Percentiles rank a stretch among this genome's conserved stretches.
Evolutionary conservation across 2,329 filamentous ascomycete genomes (phyloP).

Genomic region (Pseudocercospora fuligena): DNA sequence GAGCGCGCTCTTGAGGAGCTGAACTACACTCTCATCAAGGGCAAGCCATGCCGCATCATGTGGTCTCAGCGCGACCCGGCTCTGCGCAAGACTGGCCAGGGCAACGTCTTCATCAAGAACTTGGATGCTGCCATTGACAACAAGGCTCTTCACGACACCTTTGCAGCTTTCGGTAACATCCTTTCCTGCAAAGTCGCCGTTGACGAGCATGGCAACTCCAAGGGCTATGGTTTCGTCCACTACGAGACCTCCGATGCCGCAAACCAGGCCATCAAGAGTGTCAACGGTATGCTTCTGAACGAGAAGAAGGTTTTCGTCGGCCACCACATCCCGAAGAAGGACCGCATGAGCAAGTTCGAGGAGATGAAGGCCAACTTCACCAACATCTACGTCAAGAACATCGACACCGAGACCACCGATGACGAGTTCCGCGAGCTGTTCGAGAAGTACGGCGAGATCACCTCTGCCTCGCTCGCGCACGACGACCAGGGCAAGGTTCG

Average conservation of each 20-base stretch:
- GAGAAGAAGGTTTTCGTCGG: slow-evolving; percentile 99
- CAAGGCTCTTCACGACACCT: slow-evolving; percentile 99
- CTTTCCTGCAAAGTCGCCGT: slow-evolving; percentile 99
- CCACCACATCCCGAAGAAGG: slow-evolving; percentile 99
- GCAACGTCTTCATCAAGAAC: slow-evolving; percentile 99
- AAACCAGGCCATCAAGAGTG: slow-evolving; percentile 96
- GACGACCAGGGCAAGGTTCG: slow-evolving; percentile 95
- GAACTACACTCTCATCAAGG: slow-evolving; percentile 99
- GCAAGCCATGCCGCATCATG: slow-evolving; percentile 99
- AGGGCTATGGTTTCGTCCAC: slow-evolving; percentile 99
- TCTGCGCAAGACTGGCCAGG: slow-evolving; percentile 97
- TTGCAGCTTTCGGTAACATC: slow-evolving; percentile 98
- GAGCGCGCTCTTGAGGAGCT: slow-evolving; percentile 99
- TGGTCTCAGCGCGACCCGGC: slow-evolving; percentile 99
- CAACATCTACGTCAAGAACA: slow-evolving; percentile 99
- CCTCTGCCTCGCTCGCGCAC: slow-evolving; percentile 90
- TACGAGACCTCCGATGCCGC: slow-evolving; percentile 99
- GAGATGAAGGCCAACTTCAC: slow-evolving; percentile 99
- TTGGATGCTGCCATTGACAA: slow-evolving; percentile 98
- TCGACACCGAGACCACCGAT: slow-evolving; percentile 80
- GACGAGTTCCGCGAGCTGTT: slow-evolving; percentile 95
- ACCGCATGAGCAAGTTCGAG: slow-evolving; percentile 99
- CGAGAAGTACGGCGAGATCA: slow-evolving; percentile 90
- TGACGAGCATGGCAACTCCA: slow-evolving; percentile 95
- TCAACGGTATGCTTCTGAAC: slow-evolving; percentile 99